phyloP scores from a whole-genome alignment of 805 yeast species.

The Kregervanrija delftensis region DNA sequence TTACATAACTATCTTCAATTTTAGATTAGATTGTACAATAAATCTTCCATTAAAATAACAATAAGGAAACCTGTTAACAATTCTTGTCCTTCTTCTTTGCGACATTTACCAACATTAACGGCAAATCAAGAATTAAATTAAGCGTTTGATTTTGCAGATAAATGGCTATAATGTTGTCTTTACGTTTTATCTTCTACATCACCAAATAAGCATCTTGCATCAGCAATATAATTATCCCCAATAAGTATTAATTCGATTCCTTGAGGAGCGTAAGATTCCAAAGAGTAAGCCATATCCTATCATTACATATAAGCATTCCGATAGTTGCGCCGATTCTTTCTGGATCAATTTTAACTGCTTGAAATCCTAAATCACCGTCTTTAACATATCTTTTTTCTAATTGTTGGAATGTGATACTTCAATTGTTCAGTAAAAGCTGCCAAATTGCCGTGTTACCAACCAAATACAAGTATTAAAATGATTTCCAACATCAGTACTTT shows the following conservation, averaged over 20 bases:
- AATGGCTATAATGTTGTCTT: slow-evolving; percentile 28
- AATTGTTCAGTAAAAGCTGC: slow-evolving; percentile 32
- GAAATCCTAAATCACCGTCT: slow-evolving; percentile 32
- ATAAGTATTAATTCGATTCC: slow-evolving; percentile 33
- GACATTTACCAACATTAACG: slow-evolving; percentile 31
- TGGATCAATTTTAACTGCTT: slow-evolving; percentile 28
- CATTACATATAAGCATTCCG: slow-evolving; percentile 34
- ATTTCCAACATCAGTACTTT: slow-evolving; percentile 31
- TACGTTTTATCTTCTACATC: slow-evolving; percentile 25
- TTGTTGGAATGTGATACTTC: slow-evolving; percentile 27
- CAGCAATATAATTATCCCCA: slow-evolving; percentile 32
- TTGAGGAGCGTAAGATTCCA: slow-evolving; percentile 33
- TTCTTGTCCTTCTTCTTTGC: slow-evolving; percentile 31
- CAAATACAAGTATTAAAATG: slow-evolving; percentile 29
- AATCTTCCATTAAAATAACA: slow-evolving; percentile 31
- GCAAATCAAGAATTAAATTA: slow-evolving; percentile 30
- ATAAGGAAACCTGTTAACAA: slow-evolving; percentile 31
- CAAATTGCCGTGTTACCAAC: slow-evolving; percentile 30
- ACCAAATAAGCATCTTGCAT: slow-evolving; percentile 29
- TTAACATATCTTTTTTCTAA: slow-evolving; percentile 33
- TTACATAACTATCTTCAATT: slow-evolving; percentile 12
- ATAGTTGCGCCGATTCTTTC: slow-evolving; percentile 26
- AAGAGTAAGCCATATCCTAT: slow-evolving; percentile 37
- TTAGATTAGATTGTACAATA: slow-evolving; percentile 27
- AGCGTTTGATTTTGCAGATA: slow-evolving; percentile 29